A percentile compares a stretch with the other conserved stretches of the same genome.
phyloP scores from a whole-genome alignment of 225 moss, liverwort and hornwort species.

The Antitrichia curtipendula region DNA sequence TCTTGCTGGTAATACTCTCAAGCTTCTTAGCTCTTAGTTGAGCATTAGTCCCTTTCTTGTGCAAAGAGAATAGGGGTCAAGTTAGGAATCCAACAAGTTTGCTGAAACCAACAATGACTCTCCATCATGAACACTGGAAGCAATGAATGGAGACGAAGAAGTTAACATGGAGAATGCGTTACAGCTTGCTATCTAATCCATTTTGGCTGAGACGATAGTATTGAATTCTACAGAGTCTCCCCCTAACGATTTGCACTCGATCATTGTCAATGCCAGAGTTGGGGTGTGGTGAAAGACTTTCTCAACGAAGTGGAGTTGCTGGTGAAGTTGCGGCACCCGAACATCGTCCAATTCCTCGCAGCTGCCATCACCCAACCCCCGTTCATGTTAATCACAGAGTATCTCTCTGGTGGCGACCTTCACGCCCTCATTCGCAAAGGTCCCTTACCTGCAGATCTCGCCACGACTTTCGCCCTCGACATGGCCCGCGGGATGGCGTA shows the following conservation, averaged over 20 bases:
- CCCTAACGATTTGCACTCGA: background rate
- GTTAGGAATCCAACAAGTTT: background rate
- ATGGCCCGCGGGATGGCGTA: conserved; percentile 82
- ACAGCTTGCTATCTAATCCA: background rate
- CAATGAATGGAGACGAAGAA: background rate
- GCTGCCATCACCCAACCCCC: conserved; percentile 48
- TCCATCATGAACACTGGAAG: background rate
- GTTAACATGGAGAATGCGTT: background rate
- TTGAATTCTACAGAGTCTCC: background rate
- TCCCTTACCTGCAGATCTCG: conserved; percentile 22
- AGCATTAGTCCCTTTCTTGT: background rate
- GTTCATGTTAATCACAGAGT: conserved; percentile 72
- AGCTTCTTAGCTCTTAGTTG: background rate
- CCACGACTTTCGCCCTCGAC: conserved; percentile 57
- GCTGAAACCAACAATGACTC: background rate
- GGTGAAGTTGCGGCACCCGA: conserved; percentile 75
- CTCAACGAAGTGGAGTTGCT: conserved; percentile 71
- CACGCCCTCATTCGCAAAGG: conserved; percentile 54
- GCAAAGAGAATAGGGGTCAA: background rate
- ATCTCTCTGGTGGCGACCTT: conserved; percentile 69
- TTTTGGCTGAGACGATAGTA: background rate
- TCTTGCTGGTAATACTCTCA: background rate
- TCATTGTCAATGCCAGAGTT: conserved; percentile 12
- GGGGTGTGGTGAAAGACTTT: conserved; percentile 64
- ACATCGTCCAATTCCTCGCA: conserved; percentile 81